Evolutionary conservation across 306 rosid species (phyloP), one percentile per base, ranked within the genome.

Genomic region (Pueraria montana): DNA sequence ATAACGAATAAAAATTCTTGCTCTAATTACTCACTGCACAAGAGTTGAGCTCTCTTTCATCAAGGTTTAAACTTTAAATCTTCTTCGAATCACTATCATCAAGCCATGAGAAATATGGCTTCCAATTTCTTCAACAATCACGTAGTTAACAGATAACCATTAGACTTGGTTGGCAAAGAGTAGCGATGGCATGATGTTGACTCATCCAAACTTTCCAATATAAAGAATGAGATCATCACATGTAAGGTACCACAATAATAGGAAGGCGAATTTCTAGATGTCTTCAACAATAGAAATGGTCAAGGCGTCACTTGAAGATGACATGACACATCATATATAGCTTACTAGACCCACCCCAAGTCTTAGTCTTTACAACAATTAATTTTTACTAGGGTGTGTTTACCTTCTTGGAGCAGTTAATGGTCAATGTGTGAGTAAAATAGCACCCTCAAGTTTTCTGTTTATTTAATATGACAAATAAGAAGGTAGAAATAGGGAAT

Each of bases 271-370:
- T 32, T 80, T 80, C 64, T 59, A 58, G 73, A 83, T 56, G 55
- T 45, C 20, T 68, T 68, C 38, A 24, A 68, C 65, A 74, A 43
- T 8, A 17, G 50, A 76, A 65, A 18, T 27, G 45, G 72, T 76
- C 78, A 70, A 83, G 66, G 16, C 18, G 34, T 62, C 12, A 58
- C 74, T 83, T 36, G 16, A 46, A 46, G 56, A 69, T 69, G 67
- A 4, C 50, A 36, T 59, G 74, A 20, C 49, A 20, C 49, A 59
- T 70, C 66, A 78, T n/a, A n/a, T n/a, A n/a, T 49, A 61, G 20
- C 73, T 71, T 9, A 78, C 50, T 21, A 62, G 76, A 77, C 49
- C 55, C 78, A 77, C 49, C 55, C 78, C 32, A 46, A 59, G 32
- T 67, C 82, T 56, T 12, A 40, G 52, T 68, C 30, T 40, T 40